Percentiles rank a stretch among this genome's conserved stretches.
phyloP scores from a whole-genome alignment of 768 basidiomycete genomes.

The Suillus brevipes region DNA sequence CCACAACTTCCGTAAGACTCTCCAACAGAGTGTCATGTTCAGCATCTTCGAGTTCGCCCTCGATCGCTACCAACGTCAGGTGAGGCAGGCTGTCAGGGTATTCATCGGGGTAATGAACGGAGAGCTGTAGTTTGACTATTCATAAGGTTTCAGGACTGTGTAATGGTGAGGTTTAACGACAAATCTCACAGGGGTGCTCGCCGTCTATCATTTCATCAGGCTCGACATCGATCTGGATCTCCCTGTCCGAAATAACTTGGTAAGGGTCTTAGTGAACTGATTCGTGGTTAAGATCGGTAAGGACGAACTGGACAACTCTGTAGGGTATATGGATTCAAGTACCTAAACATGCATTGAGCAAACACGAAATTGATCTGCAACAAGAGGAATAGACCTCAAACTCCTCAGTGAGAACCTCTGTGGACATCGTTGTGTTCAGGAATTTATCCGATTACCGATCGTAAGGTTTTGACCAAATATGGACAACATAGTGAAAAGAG shows the following conservation, averaged over 20 bases:
- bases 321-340: conserved; percentile 93
- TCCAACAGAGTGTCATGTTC: conserved; percentile 57
- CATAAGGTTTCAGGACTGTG: conserved; percentile 13
- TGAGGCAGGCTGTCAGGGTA: conserved; percentile 87
- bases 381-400: conserved; percentile 64
- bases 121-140: conserved; percentile 74
- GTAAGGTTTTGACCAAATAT: conserved; percentile 8
- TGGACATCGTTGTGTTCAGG: conserved; percentile 46
- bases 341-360: conserved; percentile 52
- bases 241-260: conserved; percentile 82
- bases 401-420: conserved; percentile 78
- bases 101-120: conserved; percentile 72
- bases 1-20: conserved; percentile 57
- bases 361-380: conserved; percentile 6
- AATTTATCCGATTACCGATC: conserved; percentile 14
- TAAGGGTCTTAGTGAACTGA: conserved; percentile 47
- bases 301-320: conserved; percentile 86
- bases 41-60: conserved; percentile 62
- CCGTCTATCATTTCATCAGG: conserved; percentile 77
- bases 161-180: background rate
- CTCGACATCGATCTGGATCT: conserved; percentile 83
- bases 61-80: conserved; percentile 61
- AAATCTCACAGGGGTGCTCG: conserved; percentile 50
- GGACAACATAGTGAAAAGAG: background rate
- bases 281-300: conserved; percentile 31